A percentile compares a stretch with the other conserved stretches of the same genome.
These are phyloP conservation scores for Uromyces viciae-fabae DNA, from an alignment of 1,284 basidiomycete species.

Conservation along the genomic window DNA sequence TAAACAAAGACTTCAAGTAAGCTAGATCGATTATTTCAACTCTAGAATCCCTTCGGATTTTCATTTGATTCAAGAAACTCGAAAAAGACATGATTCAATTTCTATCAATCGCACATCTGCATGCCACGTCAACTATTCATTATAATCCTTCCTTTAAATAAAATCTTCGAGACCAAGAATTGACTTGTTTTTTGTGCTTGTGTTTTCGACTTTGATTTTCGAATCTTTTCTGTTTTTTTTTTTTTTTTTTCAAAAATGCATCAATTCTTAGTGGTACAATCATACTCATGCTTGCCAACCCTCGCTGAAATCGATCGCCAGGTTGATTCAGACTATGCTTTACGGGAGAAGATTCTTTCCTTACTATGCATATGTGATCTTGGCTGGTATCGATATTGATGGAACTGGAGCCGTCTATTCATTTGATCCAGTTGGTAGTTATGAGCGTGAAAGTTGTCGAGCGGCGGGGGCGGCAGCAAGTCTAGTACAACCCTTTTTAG, in stretches of 20 bases:
- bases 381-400: constrained; percentile 88
- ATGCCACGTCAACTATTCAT: too few relatives aligned
- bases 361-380: constrained; percentile 91
- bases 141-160: too few relatives aligned
- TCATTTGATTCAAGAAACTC: too few relatives aligned
- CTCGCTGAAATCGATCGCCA: constrained; percentile 83
- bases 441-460: constrained; percentile 88
- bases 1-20: constrained; percentile 82
- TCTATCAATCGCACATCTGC: too few relatives aligned
- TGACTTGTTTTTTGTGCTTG: too few relatives aligned
- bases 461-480: constrained; percentile 86
- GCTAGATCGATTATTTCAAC: constrained; percentile 47
- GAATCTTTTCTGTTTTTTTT: background rate
- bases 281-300: constrained; percentile 91
- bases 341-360: constrained; percentile 92
- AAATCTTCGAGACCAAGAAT: too few relatives aligned
- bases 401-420: constrained; percentile 92
- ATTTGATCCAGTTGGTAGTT: constrained; percentile 91
- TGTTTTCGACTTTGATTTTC: background rate
- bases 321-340: constrained; percentile 91
- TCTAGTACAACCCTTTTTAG: constrained; percentile 88
- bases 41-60: constrained; percentile 50
- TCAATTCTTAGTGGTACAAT: constrained; percentile 83
- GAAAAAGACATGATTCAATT: background rate
- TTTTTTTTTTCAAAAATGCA: background rate